Base-by-base conservation (phyloP, 2,329 filamentous ascomycete species). In the Akanthomyces muscarius region DNA sequence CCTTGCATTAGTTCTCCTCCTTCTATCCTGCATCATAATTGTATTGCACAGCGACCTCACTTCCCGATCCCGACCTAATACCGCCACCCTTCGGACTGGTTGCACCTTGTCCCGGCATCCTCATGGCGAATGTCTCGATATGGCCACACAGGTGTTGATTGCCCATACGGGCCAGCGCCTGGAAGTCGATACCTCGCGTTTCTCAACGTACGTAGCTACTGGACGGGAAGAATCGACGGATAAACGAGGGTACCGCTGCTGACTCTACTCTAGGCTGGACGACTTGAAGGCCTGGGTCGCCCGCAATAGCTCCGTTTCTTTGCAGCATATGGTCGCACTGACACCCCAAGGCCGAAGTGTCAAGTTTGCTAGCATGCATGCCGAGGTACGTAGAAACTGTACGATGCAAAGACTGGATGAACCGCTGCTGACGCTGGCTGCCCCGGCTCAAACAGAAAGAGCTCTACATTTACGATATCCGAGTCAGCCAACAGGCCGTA, bases 161-260 rank as follows among this genome's bases (percentile, higher is more conserved):
- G 92, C 92, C 83, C 93, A 96, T 80, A 92, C 90, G 77, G 94
- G 94, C 81, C 89, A 92, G 82, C 89, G 89, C 78, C 84, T 97
- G 74, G 83, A 88, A 75, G 85, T 90, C 75, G 91, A 96, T 78
- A 86, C 88, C 68, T 83, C 87, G 67, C 85, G 87, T 73, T 90
- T 94, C 77, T 82, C 84, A 69, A 89, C 88, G 89, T 92, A 81
- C 70, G 86, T 64, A 21, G 38, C 47, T 44, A 10, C 56, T 42
- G 23, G 45, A 8, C 18, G 8, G n/a, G 3, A 23, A 23, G 23
- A 21, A 42, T 14, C 25, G 30, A 6, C 28, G 10, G 41, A 10
- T 16, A 7, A 3, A 33, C 3, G 47, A 30, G 8, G 30, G 36
- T 30, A 36, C 38, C 25, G 48, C n/a, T 71, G 62, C 73, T 69